phyloP scores from a whole-genome alignment of 306 rosid species.

The Medicago truncatula region MtrunA17r5.0-ANR NC_053044.1:44331501-44332000 shows the following conservation, averaged over 20 bases:
- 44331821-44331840: background rate
- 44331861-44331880: constrained; percentile 63
- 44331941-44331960: constrained; percentile 62
- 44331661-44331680: no score
- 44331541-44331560: no score
- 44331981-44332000: constrained; percentile 54
- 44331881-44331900: constrained; percentile 54
- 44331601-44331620: background rate
- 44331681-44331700: background rate
- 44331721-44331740: no score
- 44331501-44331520: no score
- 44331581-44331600: background rate
- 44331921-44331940: constrained; percentile 61
- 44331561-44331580: no score
- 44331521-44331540: no score
- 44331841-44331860: constrained; percentile 46
- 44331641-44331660: background rate
- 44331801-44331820: no score
- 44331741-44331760: no score
- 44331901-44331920: constrained; percentile 63
- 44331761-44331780: no score
- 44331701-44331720: background rate
- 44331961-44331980: constrained; percentile 63
- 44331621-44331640: constrained; percentile 21
- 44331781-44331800: no score